Evolutionary conservation across 163 green algal genomes (phyloP).

Genomic region (Prototheca stagnorum): DNA sequence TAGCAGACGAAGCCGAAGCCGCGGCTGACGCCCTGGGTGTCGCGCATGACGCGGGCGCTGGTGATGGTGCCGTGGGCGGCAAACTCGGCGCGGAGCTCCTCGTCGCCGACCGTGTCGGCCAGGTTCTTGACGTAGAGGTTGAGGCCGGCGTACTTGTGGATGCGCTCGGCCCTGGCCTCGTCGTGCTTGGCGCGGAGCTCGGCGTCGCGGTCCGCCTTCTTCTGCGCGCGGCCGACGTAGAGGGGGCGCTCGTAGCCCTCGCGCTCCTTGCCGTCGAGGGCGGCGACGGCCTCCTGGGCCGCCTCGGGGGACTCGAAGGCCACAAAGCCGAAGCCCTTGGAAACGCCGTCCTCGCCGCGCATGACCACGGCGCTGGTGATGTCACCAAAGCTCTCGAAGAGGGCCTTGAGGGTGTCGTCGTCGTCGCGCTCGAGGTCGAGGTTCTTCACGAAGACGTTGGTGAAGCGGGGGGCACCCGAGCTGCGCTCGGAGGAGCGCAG

Average conservation of each 20-base stretch:
- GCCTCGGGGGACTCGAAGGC: slow-evolving; percentile 72
- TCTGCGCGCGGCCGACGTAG: slow-evolving; percentile 80
- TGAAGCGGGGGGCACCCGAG: slow-evolving; percentile 49
- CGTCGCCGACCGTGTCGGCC: slow-evolving; percentile 69
- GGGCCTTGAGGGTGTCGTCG: slow-evolving; percentile 48
- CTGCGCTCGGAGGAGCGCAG: slow-evolving; percentile 61
- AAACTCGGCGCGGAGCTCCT: slow-evolving; percentile 76
- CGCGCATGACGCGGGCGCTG: slow-evolving; percentile 72
- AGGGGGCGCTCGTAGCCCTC: slow-evolving; percentile 68
- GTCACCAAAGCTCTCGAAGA: slow-evolving; percentile 52
- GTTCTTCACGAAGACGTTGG: slow-evolving; percentile 92
- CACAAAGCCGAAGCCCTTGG: slow-evolving; percentile 92
- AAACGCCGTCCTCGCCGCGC: slow-evolving; percentile 54
- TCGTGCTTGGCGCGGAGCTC: slow-evolving; percentile 47
- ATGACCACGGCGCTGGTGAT: slow-evolving; percentile 62
- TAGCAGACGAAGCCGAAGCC: slow-evolving; percentile 75
- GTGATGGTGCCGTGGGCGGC: slow-evolving; percentile 80
- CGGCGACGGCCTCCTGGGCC: slow-evolving; percentile 57
- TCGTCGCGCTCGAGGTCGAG: slow-evolving; percentile 31
- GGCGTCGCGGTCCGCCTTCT: slow-evolving; percentile 85
- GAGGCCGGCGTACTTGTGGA: slow-evolving; percentile 77
- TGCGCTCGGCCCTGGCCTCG: slow-evolving; percentile 54
- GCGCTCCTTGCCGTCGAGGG: slow-evolving; percentile 43
- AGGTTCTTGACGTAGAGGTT: slow-evolving; percentile 99
- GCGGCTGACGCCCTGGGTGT: slow-evolving; percentile 36